Evolutionary conservation across 2,329 filamentous ascomycete species (phyloP).

Genomic region (Fusarium oligoseptatum): DNA sequence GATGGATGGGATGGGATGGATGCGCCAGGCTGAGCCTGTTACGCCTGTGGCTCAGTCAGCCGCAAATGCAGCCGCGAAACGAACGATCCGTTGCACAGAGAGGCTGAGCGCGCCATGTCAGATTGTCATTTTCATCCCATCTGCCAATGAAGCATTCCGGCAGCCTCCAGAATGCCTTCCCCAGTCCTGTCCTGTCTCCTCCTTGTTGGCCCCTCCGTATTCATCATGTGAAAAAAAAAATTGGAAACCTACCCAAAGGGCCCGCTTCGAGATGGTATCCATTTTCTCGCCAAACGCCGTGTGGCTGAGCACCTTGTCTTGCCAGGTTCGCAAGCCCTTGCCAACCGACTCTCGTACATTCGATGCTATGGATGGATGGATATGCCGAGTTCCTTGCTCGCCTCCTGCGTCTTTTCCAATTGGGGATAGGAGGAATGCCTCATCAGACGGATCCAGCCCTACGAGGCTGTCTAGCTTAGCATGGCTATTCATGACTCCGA

Average conservation of each 20-base stretch:
- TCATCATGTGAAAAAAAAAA: neutral
- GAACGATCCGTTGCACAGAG: neutral
- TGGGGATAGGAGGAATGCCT: slow-evolving; percentile 18
- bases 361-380: neutral
- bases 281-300: neutral
- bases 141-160: neutral
- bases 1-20: neutral
- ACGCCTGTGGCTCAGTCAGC: slow-evolving; percentile 5
- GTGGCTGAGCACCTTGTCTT: slow-evolving; percentile 9
- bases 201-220: neutral
- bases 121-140: neutral
- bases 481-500: neutral
- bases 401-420: slow-evolving; percentile 8
- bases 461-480: slow-evolving; percentile 11
- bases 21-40: neutral
- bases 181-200: neutral
- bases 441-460: slow-evolving; percentile 24
- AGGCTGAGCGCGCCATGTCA: neutral
- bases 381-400: neutral
- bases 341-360: slow-evolving; percentile 1
- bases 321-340: neutral
- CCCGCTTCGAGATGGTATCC: slow-evolving; percentile 1
- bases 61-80: neutral
- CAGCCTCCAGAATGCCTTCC: neutral
- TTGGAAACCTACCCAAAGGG: neutral